Conservation (phyloP, 805 yeast genomes). For the Pichia deserticola region DNA sequence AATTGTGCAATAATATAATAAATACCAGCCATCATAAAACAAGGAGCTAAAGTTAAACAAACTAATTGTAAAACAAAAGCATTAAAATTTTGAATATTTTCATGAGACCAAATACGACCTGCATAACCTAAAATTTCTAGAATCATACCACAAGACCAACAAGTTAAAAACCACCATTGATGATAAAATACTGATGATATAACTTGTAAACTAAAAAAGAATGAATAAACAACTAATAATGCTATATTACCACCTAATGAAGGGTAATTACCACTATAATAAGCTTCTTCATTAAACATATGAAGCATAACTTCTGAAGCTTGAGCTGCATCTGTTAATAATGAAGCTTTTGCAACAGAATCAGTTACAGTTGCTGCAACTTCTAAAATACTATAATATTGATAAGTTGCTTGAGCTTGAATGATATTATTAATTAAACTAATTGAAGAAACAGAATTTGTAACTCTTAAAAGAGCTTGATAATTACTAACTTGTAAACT, state of each 20-base stretch:
- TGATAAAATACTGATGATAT: constrained; percentile 36
- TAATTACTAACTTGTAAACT: background rate
- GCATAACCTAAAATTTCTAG: constrained; percentile 65
- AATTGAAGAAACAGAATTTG: background rate
- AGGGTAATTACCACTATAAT: constrained; percentile 41
- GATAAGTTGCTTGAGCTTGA: constrained; percentile 17
- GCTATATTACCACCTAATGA: constrained; percentile 50
- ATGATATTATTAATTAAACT: constrained; percentile 9
- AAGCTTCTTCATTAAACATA: constrained; percentile 13
- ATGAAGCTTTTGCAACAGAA: constrained; percentile 7
- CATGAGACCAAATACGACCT: constrained; percentile 46
- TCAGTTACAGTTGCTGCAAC: constrained; percentile 22
- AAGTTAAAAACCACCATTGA: constrained; percentile 60
- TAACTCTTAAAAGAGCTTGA: constrained; percentile 4
- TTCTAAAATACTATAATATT: constrained; percentile 18
- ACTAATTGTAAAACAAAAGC: constrained; percentile 58
- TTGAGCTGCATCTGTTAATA: constrained; percentile 16
- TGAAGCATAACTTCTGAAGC: constrained; percentile 18
- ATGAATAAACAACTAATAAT: constrained; percentile 46
- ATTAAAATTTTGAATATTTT: constrained; percentile 27
- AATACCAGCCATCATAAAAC: constrained; percentile 77
- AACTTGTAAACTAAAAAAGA: constrained; percentile 37
- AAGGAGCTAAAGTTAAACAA: constrained; percentile 71
- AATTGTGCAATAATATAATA: constrained; percentile 66
- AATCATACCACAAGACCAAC: constrained; percentile 48